Base-by-base conservation (phyloP, 805 yeast species). In the Candida andamanensis region DNA sequence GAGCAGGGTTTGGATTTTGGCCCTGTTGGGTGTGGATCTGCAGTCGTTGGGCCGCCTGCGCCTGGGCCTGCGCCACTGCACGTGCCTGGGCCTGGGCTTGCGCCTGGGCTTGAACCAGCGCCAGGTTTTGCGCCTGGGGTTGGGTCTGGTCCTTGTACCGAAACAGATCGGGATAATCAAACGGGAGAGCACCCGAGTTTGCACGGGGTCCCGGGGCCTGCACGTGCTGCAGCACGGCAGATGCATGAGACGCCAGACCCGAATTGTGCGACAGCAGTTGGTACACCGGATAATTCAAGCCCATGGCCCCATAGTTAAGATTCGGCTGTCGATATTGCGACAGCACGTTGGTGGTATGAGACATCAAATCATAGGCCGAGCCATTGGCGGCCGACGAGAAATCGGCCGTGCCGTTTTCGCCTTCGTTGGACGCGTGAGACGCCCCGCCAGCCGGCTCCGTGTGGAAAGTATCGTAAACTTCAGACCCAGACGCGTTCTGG, bases 111-210 rank as follows among this genome's bases (percentile, higher is more conserved):
- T 36, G 43, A 9, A 32, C 40, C n/a, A n/a, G n/a, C n/a, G n/a
- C n/a, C n/a, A n/a, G n/a, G n/a, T n/a, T n/a, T n/a, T n/a, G n/a
- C n/a, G n/a, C n/a, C n/a, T n/a, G n/a, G 31, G 46, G 40, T 33
- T 50, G 55, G 23, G 50, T 50, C 21, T 52, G 48, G 28, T 49
- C 50, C 12, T 46, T 50, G 11, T 47, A 48, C 26, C 56, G 39
- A 24, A 50, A 42, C 24, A 45, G 58, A 13, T 47, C 43, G 11
- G 36, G 25, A 23, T 40, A 40, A 14, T 40, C 43, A 26, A 35
- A 35, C 10, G 37, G 37, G 4, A 34, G 16, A 9, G 32, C 9
- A n/a, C 17, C 12, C 10, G 19, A 18, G 11, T 32, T 19, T n/a
- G 12, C 19, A 11, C n/a, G 23, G n/a, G 30, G 13, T n/a, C n/a